Conservation (phyloP, 306 rosid species). For the Cucumis hystrix region DNA sequence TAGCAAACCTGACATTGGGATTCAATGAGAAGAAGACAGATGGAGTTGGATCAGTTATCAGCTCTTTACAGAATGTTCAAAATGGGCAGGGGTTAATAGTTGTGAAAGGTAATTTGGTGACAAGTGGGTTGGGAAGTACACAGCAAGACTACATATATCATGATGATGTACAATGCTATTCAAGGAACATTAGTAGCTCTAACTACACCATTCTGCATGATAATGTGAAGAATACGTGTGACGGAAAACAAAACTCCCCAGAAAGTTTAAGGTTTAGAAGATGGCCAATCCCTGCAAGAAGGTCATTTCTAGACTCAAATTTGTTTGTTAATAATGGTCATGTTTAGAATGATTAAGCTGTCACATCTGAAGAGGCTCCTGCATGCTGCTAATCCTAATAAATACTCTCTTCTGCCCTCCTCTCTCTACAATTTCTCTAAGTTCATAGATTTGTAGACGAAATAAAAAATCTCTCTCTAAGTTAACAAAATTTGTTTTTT, state of each 20-base stretch:
- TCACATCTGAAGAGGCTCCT: conserved; percentile 1
- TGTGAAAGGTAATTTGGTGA: conserved; percentile 35
- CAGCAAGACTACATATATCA: conserved; percentile 47
- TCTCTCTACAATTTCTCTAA: neutral
- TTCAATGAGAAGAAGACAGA: conserved; percentile 27
- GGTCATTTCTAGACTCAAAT: conserved; percentile 14
- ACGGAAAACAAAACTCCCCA: conserved; percentile 5
- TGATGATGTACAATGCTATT: conserved; percentile 38
- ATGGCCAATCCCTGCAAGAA: conserved; percentile 16
- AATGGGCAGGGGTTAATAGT: conserved; percentile 47
- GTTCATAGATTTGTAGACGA: neutral
- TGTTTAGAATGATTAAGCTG: conserved; percentile 2
- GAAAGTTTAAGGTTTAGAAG: conserved; percentile 12
- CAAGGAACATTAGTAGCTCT: conserved; percentile 60
- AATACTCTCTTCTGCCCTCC: neutral
- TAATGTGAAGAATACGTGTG: conserved; percentile 30
- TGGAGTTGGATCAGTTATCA: conserved; percentile 22
- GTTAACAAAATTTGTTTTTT: no score
- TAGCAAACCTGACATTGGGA: conserved; percentile 43
- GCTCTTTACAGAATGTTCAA: conserved; percentile 56
- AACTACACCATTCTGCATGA: conserved; percentile 65
- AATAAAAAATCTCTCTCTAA: conserved; percentile 6
- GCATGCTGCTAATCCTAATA: conserved; percentile 8
- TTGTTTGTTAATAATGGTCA: neutral
- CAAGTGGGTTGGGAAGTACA: conserved; percentile 51